These are phyloP conservation scores for Moesziomyces antarcticus DNA, from an alignment of 1,284 basidiomycete genomes.

Conservation along the genomic window DNA sequence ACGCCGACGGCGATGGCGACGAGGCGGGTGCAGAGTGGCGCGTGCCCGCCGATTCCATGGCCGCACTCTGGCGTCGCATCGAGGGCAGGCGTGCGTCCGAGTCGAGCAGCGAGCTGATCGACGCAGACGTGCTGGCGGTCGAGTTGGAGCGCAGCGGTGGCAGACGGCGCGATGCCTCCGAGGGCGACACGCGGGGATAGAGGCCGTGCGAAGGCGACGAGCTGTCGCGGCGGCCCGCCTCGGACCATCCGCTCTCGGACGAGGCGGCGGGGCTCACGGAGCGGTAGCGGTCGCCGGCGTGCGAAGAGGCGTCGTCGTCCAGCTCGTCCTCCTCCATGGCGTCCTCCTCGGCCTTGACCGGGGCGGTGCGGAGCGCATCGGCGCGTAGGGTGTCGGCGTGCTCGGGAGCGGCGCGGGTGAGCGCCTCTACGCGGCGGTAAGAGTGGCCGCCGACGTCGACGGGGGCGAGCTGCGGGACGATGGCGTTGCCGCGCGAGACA, in stretches of 20 bases:
- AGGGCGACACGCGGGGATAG: conserved; percentile 42
- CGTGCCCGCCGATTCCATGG: conserved; percentile 2
- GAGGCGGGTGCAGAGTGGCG: conserved; percentile 28
- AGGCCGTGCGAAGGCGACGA: conserved; percentile 43
- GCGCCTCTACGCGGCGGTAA: conserved; percentile 62
- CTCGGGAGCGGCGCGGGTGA: conserved; percentile 62
- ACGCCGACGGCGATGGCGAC: conserved; percentile 12
- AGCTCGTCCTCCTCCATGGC: conserved; percentile 51
- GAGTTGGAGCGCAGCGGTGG: conserved; percentile 36
- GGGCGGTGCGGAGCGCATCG: conserved; percentile 5
- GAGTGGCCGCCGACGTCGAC: conserved; percentile 49
- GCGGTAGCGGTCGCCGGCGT: conserved; percentile 21
- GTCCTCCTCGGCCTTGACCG: conserved; percentile 31
- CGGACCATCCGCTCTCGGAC: conserved; percentile 32
- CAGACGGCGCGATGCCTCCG: conserved; percentile 31
- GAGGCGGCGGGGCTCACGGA: conserved; percentile 36
- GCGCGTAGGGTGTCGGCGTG: conserved; percentile 1
- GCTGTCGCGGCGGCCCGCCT: conserved; percentile 29
- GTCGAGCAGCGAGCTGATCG: conserved; percentile 43
- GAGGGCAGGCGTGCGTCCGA: conserved; percentile 11
- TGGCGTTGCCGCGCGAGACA: conserved; percentile 38
- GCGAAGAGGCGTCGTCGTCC: conserved; percentile 16
- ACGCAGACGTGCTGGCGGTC: conserved; percentile 26
- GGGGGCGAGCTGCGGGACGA: conserved; percentile 57
- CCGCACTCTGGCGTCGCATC: conserved; percentile 22